Evolutionary conservation across 495 filamentous ascomycete species (phyloP).

Genomic region (Cercophora newfieldiana): DNA sequence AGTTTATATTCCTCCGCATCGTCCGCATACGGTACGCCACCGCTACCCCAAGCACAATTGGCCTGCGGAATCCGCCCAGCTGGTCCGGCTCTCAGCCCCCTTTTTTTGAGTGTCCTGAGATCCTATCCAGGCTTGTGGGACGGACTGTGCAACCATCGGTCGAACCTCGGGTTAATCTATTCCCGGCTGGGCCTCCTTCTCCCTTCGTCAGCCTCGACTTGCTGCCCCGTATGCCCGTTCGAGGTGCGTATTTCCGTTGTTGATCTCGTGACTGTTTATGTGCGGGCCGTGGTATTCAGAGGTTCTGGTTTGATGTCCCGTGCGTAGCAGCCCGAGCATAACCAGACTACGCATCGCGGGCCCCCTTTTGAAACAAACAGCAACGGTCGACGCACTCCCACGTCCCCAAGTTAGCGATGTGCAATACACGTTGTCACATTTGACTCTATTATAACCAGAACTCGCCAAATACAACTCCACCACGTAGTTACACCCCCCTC

Average conservation of each 20-base stretch:
- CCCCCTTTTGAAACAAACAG: neutral
- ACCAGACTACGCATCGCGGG: too few relatives aligned
- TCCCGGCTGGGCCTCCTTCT: neutral
- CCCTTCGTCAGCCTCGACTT: neutral
- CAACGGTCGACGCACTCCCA: neutral
- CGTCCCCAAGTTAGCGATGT: neutral
- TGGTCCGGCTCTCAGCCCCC: slow-evolving; percentile 1
- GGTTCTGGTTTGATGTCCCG: neutral
- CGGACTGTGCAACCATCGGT: slow-evolving; percentile 3
- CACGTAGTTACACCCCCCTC: neutral
- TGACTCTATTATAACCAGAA: neutral
- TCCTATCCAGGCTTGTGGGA: slow-evolving; percentile 3
- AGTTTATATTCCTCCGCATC: neutral
- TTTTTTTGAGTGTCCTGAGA: neutral
- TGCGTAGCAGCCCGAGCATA: neutral
- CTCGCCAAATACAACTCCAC: neutral
- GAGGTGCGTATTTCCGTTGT: neutral
- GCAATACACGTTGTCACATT: neutral
- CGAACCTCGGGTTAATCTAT: neutral
- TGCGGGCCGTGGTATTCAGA: neutral
- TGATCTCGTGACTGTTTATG: neutral
- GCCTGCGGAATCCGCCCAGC: neutral
- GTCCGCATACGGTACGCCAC: too few relatives aligned
- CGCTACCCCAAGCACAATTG: neutral
- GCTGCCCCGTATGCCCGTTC: neutral